phyloP scores from a whole-genome alignment of 345 rosid genomes.

The Nephelium lappaceum region DNA sequence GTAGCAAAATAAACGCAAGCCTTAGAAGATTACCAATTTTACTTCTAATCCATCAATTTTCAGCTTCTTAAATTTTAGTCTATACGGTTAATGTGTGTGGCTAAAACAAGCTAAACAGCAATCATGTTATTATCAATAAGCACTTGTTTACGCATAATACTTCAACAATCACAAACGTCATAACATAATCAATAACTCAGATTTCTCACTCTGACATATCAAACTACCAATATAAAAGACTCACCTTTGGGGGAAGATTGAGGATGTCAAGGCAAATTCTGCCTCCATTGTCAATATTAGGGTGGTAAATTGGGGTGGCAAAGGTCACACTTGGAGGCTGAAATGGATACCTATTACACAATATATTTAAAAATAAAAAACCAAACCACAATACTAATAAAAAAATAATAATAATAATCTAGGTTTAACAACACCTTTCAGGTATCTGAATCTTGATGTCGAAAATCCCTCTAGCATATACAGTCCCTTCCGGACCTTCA shows the following conservation, averaged over 20 bases:
- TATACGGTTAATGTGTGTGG: background rate
- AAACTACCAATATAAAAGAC: background rate
- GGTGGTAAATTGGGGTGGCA: slow-evolving; percentile 76
- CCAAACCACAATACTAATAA: background rate
- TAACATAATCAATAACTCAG: background rate
- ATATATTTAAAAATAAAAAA: background rate
- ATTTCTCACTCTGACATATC: background rate
- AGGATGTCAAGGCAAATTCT: slow-evolving; percentile 91
- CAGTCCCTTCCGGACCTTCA: slow-evolving; percentile 76
- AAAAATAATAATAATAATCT: background rate
- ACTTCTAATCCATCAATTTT: background rate
- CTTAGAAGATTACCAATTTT: background rate
- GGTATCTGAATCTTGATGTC: slow-evolving; percentile 72
- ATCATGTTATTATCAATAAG: background rate
- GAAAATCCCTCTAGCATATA: slow-evolving; percentile 71
- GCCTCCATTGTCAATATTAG: slow-evolving; percentile 82
- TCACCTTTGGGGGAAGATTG: slow-evolving; percentile 88
- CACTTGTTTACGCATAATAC: background rate
- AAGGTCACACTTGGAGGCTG: slow-evolving; percentile 85
- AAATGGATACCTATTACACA: slow-evolving; percentile 65
- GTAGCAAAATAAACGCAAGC: background rate
- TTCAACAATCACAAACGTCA: background rate
- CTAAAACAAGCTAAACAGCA: background rate
- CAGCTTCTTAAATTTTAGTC: background rate
- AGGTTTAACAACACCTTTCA: slow-evolving; percentile 47